These are phyloP conservation scores for Sporothrix pseudoabietina DNA, from an alignment of 2,329 filamentous ascomycete genomes.

Conservation along the genomic window DNA sequence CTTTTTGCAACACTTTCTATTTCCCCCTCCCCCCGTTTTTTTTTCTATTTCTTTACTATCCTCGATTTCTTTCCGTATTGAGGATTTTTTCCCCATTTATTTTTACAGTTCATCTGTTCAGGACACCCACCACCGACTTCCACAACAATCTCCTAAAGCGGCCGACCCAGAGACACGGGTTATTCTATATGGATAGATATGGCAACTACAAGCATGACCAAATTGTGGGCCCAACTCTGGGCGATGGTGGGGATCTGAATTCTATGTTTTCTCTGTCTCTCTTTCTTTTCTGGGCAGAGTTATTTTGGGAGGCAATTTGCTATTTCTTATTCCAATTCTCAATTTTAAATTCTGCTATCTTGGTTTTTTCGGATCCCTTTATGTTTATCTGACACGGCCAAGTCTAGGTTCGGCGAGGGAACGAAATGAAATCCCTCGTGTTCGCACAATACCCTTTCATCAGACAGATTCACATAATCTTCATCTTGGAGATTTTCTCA, in stretches of 20 bases:
- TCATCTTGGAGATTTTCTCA: too few relatives aligned
- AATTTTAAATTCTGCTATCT: background rate
- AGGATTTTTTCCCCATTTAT: background rate
- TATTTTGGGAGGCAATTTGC: background rate
- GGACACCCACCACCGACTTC: background rate
- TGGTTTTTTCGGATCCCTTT: background rate
- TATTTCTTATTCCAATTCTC: background rate
- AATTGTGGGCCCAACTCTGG: background rate
- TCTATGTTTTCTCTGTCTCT: background rate
- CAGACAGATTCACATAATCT: too few relatives aligned
- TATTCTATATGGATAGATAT: background rate
- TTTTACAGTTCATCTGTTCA: background rate
- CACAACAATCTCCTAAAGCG: background rate
- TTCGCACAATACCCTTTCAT: background rate
- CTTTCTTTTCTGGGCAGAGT: background rate
- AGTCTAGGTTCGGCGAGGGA: background rate
- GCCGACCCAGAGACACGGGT: background rate
- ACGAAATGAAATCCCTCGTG: background rate
- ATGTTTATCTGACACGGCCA: background rate
- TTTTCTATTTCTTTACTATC: background rate
- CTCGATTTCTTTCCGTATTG: background rate
- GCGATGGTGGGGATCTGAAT: background rate
- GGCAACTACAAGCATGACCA: background rate
- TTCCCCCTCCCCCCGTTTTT: background rate
- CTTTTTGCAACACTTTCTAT: too few relatives aligned